phyloP scores from a whole-genome alignment of 768 basidiomycete species.

The Multifurca ochricompacta region DNA sequence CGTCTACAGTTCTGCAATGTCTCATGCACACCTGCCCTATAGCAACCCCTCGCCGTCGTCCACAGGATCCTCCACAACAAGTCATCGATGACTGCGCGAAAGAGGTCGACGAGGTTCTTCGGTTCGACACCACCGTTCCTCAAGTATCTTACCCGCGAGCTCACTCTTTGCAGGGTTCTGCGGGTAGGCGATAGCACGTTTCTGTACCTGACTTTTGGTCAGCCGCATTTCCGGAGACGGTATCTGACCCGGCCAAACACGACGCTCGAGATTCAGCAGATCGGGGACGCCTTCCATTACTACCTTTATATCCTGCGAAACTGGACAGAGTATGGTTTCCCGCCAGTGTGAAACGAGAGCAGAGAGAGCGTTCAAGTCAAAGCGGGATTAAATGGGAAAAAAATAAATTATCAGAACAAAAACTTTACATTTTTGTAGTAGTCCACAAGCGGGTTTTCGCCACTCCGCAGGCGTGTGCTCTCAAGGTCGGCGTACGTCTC shows the following conservation, averaged over 20 bases:
- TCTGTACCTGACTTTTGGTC: conserved; percentile 81
- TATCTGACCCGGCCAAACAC: conserved; percentile 53
- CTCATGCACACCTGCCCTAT: not conserved
- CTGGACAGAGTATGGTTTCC: not conserved
- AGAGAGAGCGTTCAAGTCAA: not conserved
- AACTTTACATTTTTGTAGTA: conserved; percentile 94
- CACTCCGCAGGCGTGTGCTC: conserved; percentile 64
- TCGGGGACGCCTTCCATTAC: conserved; percentile 81
- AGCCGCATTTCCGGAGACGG: conserved; percentile 77
- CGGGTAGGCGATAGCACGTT: conserved; percentile 51
- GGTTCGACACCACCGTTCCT: conserved; percentile 35
- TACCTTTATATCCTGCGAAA: conserved; percentile 65
- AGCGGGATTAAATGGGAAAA: not conserved
- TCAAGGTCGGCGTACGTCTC: conserved; percentile 71
- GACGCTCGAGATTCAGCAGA: conserved; percentile 53
- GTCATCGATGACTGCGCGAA: conserved; percentile 62
- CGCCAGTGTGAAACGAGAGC: not conserved
- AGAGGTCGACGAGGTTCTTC: conserved; percentile 69
- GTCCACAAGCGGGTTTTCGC: conserved; percentile 83
- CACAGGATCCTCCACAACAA: conserved; percentile 65
- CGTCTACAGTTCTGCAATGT: not conserved
- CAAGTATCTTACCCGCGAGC: not conserved
- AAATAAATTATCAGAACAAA: conserved; percentile 49
- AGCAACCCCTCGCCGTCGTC: conserved; percentile 2
- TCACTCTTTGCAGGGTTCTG: conserved; percentile 43